Percentiles rank a stretch among this genome's conserved stretches.
phyloP scores from a whole-genome alignment of 805 yeast genomes.

The Suhomyces prunicola region DNA sequence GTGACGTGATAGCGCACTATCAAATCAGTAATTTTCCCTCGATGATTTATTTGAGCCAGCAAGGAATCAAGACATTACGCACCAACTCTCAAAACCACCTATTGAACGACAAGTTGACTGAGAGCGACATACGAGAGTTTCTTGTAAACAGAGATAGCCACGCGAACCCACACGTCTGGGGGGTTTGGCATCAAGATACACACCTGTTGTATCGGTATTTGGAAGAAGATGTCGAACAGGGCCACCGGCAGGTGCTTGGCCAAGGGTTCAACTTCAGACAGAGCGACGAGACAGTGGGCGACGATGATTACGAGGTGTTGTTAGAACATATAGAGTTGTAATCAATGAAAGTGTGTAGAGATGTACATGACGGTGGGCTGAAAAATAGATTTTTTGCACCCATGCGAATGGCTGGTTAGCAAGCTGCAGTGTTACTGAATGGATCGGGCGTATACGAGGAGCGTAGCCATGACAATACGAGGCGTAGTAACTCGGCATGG shows the following conservation, averaged over 20 bases:
- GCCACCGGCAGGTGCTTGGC: conserved; percentile 11
- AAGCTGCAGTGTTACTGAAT: not conserved
- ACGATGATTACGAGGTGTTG: conserved; percentile 17
- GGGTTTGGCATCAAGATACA: conserved; percentile 9
- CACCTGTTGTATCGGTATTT: conserved; percentile 5
- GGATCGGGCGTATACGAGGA: not conserved
- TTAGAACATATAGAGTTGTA: conserved; percentile 13
- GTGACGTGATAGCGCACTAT: conserved; percentile 20
- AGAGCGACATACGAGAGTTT: conserved; percentile 13
- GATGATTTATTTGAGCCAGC: conserved; percentile 24
- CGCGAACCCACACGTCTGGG: conserved; percentile 1
- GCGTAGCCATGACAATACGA: not conserved
- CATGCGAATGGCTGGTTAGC: not conserved
- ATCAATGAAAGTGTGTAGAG: no score
- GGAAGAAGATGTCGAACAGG: conserved; percentile 8
- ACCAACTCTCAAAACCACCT: conserved; percentile 20
- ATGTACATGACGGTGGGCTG: not conserved
- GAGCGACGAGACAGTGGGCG: conserved; percentile 1
- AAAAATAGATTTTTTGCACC: not conserved
- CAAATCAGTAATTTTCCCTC: conserved; percentile 32
- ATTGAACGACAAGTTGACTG: conserved; percentile 14
- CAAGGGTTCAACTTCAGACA: conserved; percentile 13
- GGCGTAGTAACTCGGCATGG: not conserved
- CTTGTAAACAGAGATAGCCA: conserved; percentile 5
- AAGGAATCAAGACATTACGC: conserved; percentile 22